Base-by-base conservation (phyloP, 1,284 basidiomycete genomes). In the Apiotrichum laibachii region DNA sequence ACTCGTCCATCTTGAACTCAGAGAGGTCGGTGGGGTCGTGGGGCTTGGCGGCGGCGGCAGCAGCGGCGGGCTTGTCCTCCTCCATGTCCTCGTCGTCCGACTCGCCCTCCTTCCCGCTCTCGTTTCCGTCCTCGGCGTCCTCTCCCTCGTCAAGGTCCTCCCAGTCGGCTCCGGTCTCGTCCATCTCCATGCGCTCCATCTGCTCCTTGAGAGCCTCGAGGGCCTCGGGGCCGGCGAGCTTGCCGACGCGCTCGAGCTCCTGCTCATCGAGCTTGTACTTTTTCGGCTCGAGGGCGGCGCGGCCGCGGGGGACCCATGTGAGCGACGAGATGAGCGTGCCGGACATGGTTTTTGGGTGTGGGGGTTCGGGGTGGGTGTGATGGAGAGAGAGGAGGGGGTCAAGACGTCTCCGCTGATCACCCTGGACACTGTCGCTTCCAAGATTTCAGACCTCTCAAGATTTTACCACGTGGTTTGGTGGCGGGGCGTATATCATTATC, bases 261-360 rank as follows among this genome's bases (percentile, higher is more conserved):
- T 84, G 81, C 69, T 96, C 91, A 74, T 98, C 92, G 45, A 99
- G 85, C 57, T 90, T 84, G 77, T 98, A 98, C 80, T 90, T 92
- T 71, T 82, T 80, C 5, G 96, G 95, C 69, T 93, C 85, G 62
- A 83, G 83, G 2, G 83, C 81, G 19, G 92, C 82, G 26, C 86
- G 84, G 12, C 95, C 94, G 59, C 90, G 85, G 63, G 86, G 87
- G 43, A 98, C 88, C 95, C 95, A 85, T 34, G 79, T 75, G 2
- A 83, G 72, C 49, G 83, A 79, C 33, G 82, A 84, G 64, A 85
- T 84, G 51, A 83, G 75, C 52, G 77, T 78, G 35, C 72, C 73
- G 11, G 77, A 78, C 77, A 79, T 79, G 46, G n/a, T 56, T 48
- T 19, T 37, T 19, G 34, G 35, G n/a, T 34, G 51, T 18, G 21